Evolutionary conservation across 306 rosid genomes (phyloP), one percentile per base, ranked within the genome.

Genomic region (Abrus precatorius): DNA sequence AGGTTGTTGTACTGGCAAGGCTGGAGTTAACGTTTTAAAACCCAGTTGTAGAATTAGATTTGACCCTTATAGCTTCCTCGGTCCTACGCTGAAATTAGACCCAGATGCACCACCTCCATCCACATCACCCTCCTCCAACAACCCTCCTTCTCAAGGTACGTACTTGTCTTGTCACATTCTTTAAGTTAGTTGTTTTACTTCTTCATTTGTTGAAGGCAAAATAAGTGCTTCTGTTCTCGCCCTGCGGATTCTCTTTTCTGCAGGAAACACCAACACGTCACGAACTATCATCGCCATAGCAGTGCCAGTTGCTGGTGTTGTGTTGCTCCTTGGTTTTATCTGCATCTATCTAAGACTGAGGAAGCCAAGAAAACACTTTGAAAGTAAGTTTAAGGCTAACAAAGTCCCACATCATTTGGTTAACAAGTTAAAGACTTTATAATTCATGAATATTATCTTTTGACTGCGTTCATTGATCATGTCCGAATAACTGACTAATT

Each of bases 201-300:
- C 0, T 14, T 13, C 29, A n/a, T n/a, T 53, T 53, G 8, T 14
- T n/a, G 8, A 53, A n/a, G 1, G 3, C 7, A 5, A 53, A 14
- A 7, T 6, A n/a, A 50, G 20, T 50, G 6, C 7, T 50, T 50
- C 2, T 13, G 56, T 49, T 12, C 68, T 34, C 3, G 55, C 44
- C 53, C 36, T 8, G 10, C 12, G 27, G 14, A 55, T 83, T 76
- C 54, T 29, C 13, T 40, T 77, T 65, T 77, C 20, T 10, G 41
- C 90, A 89, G 92, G 83, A 32, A 75, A 52, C 41, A 72, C 61
- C 57, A 61, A 50, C 56, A 80, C 65, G 20, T 65, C 85, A 13
- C 14, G 57, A 38, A 80, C 32, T 60, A 47, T 78, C 4, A 83
- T 75, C 7, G 59, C 53, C 33, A 38, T 83, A 13, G 72, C 66